A percentile compares a stretch with the other conserved stretches of the same genome.
Evolutionary conservation across 257 asterid species (phyloP).

Genomic region (Solanum sejunctum): DNA sequence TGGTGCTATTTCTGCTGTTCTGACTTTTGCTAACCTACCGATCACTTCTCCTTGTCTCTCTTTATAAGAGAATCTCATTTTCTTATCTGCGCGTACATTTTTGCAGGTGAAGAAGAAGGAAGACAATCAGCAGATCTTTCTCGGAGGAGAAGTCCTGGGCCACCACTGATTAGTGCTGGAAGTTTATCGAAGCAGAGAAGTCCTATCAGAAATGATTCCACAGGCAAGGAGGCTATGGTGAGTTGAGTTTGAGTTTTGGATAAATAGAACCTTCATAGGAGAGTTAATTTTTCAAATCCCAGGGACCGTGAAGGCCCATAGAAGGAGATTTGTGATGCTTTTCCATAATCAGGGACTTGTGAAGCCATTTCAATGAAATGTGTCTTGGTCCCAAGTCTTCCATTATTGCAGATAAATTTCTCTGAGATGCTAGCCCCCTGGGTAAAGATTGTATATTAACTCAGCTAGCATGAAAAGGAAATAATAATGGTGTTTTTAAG

Average conservation of each 20-base stretch:
- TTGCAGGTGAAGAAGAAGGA: constrained; percentile 65
- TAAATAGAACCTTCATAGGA: neutral
- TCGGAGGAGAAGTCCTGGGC: constrained; percentile 56
- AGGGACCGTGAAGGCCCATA: neutral
- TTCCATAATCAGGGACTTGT: neutral
- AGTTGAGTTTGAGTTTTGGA: constrained; percentile 30
- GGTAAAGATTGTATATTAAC: neutral
- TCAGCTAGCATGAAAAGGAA: neutral
- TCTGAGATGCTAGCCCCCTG: neutral
- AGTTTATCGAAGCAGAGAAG: constrained; percentile 54
- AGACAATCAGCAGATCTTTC: constrained; percentile 72
- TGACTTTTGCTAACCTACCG: neutral
- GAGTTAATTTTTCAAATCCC: neutral
- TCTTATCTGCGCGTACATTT: neutral
- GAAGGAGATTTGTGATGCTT: neutral
- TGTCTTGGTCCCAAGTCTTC: constrained; percentile 3
- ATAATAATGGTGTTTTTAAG: neutral
- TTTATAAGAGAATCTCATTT: neutral
- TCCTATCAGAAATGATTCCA: constrained; percentile 60
- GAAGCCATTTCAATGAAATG: neutral
- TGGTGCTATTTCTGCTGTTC: neutral
- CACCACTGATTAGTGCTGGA: constrained; percentile 43
- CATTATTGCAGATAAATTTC: neutral
- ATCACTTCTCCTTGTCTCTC: neutral
- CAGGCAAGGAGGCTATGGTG: constrained; percentile 81